Base-by-base conservation (phyloP, 768 basidiomycete species). In the Suillus sp. region DNA sequence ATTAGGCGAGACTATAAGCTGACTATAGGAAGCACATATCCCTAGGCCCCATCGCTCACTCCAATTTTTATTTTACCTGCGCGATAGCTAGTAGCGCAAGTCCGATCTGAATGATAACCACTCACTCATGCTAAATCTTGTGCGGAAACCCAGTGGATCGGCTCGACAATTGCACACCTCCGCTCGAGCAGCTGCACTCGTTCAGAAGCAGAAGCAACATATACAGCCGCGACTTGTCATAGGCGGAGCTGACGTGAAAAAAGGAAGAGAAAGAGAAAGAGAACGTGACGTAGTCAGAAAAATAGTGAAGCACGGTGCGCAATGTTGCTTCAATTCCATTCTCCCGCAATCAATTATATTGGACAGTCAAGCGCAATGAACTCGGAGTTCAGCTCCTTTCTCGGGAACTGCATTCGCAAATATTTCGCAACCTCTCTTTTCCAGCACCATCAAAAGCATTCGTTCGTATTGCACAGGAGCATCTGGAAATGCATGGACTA, bases 351-450 rank as follows among this genome's bases (percentile, higher is more conserved):
- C 47, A 16, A 60, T 32, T 4, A 42, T 2, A 27, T 59, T 43
- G 32, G 37, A 20, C 62, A 88, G 88, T 82, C 64, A 86, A 88
- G 72, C 84, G 93, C 60, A 98, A 97, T 71, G 86, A 90, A 64
- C 81, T 95, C 47, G 96, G 96, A n/a, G 95, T 98, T 8, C 96
- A 99, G 72, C 86, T 97, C 61, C 86, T 99, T 60, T 92, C 95
- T 18, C 84, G 86, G 10, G 79, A 80, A n/a, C 77, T 97, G 8
- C 95, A 95, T 74, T 72, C 79, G 5, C 96, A 97, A 70, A 84
- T 96, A 63, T 97, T 98, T 75, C 84, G 81, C 62, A 84, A 89
- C 69, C 77, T 81, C 54, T 79, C 85, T 8, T 88, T 92, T 61
- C 88, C 87, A 3, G 64, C 83, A 1, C 89, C 93, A 18, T 79